Conservation (phyloP, 805 yeast genomes). For the Barnettozyma sucrosica region DNA sequence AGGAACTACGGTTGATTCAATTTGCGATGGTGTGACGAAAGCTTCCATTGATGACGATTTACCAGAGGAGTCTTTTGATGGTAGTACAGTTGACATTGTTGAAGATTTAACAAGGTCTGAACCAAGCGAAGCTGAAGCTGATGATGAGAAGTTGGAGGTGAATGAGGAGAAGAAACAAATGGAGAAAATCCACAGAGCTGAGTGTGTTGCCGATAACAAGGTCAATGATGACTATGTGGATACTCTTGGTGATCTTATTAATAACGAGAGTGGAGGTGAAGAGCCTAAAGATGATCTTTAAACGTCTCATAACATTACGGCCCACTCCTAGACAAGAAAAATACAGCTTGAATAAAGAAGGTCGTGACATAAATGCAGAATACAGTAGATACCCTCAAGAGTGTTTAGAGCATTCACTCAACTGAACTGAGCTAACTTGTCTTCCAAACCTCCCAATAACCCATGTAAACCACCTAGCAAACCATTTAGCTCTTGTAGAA, state of each 20-base stretch:
- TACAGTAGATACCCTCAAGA: not conserved
- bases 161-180: constrained; percentile 2
- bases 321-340: too few relatives aligned
- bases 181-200: constrained; percentile 12
- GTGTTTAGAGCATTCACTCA: not conserved
- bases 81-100: constrained; percentile 1
- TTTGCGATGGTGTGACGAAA: not conserved
- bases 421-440: constrained; percentile 18
- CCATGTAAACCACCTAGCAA: constrained; percentile 19
- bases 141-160: not conserved
- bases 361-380: not conserved
- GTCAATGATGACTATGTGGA: not conserved
- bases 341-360: not conserved
- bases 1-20: constrained; percentile 5
- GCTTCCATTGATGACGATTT: not conserved
- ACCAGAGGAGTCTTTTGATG: constrained; percentile 4
- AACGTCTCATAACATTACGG: too few relatives aligned
- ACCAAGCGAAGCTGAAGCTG: not conserved
- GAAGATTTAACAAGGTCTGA: constrained; percentile 1
- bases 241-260: constrained; percentile 2
- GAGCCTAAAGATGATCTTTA: not conserved
- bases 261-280: not conserved
- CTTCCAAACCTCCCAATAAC: constrained; percentile 28
- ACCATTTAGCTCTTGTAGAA: constrained; percentile 24
- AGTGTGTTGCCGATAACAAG: not conserved